Base-by-base conservation (phyloP, 176 grass and related monocot genomes). In the Dendrocalamus sinicus region DNA sequence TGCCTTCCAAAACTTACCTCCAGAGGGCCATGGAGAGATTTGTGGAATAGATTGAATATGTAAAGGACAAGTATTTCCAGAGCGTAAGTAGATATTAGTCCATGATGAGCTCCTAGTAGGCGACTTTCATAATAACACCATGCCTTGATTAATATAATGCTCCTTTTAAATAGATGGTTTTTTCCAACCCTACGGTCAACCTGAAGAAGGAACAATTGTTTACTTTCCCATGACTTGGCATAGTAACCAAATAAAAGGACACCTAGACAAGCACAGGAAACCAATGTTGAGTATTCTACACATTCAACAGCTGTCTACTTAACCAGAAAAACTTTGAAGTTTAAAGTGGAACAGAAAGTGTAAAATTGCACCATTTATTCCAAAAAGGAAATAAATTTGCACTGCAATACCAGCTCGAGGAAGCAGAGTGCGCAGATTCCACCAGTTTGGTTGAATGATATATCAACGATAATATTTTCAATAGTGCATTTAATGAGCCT, bases 101-200 rank as follows among this genome's bases (percentile, higher is more conserved):
- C 93, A 91, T 98, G 90, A 78, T 94, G 88, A 84, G 90, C 93
- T 55, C 96, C 96, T 73, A 98, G 81, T 39, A 95, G 86, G 28
- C 91, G 93, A 78, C 96, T 98, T 83, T 98, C 96, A 83, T 98
- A 95, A 76, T 95, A 98, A 78, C 93, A 95, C 96, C 96, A 98
- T 61, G 91, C 86, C 85, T 98, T 98, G 70, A 95, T 93, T 70
- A 98, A 78, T 85, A 98, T 89, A 72, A 98, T 89, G 78, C 93
- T 94, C 84, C 84, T 85, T 77, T 98, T 98, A 47, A 98, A 92
- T 47, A 98, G 81, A 90, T 98, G 96, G 9, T 86, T 84, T 69
- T 88, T 98, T 60, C 86, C 91, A 84, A 98, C 84, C 66, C 86
- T 88, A 66, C 79, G 59, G 71, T 98, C 91, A 35, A 95, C 90